Evolutionary conservation across 176 grass and related monocot genomes (phyloP).

Genomic region (Aegilops longissima): DNA sequence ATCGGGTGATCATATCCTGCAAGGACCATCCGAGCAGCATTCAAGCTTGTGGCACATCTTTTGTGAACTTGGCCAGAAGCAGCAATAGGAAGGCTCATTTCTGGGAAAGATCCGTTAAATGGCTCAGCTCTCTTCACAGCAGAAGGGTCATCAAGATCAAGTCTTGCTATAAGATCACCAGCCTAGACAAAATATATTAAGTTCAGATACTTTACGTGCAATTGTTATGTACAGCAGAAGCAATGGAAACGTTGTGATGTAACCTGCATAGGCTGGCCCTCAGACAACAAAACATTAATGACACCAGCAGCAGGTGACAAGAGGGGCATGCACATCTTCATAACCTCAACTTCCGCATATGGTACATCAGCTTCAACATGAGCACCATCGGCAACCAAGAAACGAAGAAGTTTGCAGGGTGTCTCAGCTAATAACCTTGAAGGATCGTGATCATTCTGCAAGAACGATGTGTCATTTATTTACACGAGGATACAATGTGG

Average conservation of each 20-base stretch:
- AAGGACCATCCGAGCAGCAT: slow-evolving; percentile 88
- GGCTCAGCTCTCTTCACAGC: slow-evolving; percentile 92
- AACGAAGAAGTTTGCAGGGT: slow-evolving; percentile 97
- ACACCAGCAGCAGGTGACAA: slow-evolving; percentile 86
- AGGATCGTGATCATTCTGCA: slow-evolving; percentile 98
- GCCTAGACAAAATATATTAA: slow-evolving; percentile 47
- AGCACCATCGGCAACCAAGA: slow-evolving; percentile 86
- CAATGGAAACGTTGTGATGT: neutral
- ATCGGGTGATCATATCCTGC: slow-evolving; percentile 90
- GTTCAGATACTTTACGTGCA: slow-evolving; percentile 14
- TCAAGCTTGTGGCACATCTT: slow-evolving; percentile 74
- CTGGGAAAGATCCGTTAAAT: slow-evolving; percentile 70
- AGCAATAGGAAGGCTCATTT: slow-evolving; percentile 62
- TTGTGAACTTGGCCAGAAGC: slow-evolving; percentile 85
- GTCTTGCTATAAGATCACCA: slow-evolving; percentile 90
- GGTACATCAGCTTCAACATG: slow-evolving; percentile 87
- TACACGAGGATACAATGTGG: neutral
- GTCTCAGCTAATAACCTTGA: slow-evolving; percentile 94
- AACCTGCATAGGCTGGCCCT: slow-evolving; percentile 97
- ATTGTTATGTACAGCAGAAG: slow-evolving; percentile 16
- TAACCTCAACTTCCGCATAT: slow-evolving; percentile 97
- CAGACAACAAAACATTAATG: slow-evolving; percentile 82
- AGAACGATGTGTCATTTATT: slow-evolving; percentile 15
- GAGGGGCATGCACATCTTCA: slow-evolving; percentile 99
- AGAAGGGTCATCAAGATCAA: slow-evolving; percentile 94